phyloP scores from a whole-genome alignment of 768 basidiomycete genomes.

The Russula sp. region DNA sequence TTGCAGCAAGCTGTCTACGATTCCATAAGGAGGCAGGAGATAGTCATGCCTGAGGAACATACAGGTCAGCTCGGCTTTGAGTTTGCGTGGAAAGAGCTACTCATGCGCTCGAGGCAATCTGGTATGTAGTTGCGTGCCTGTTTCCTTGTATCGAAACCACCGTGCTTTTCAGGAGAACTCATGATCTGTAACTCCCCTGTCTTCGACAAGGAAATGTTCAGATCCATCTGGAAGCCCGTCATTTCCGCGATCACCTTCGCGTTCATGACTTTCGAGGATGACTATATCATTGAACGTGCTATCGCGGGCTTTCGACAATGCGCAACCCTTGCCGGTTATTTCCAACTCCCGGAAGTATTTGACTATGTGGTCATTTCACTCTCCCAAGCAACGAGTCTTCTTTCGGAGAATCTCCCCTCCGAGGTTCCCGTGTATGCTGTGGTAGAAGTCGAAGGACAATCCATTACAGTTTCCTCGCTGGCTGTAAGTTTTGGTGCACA shows the following conservation, averaged over 20 bases:
- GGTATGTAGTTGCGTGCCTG: slow-evolving; percentile 41
- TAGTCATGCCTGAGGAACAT: slow-evolving; percentile 97
- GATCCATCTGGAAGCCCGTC: slow-evolving; percentile 84
- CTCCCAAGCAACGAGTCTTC: slow-evolving; percentile 83
- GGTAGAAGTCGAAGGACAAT: slow-evolving; percentile 84
- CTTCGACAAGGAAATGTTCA: slow-evolving; percentile 94
- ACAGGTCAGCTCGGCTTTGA: slow-evolving; percentile 95
- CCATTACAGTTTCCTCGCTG: slow-evolving; percentile 83
- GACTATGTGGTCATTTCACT: slow-evolving; percentile 93
- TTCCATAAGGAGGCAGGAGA: slow-evolving; percentile 89
- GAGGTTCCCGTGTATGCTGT: slow-evolving; percentile 81
- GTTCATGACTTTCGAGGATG: slow-evolving; percentile 94
- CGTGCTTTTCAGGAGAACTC: slow-evolving; percentile 44
- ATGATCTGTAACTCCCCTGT: slow-evolving; percentile 71
- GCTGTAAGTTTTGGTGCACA: slow-evolving; percentile 94
- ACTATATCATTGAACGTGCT: slow-evolving; percentile 90
- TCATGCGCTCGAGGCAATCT: slow-evolving; percentile 72
- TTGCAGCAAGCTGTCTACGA: slow-evolving; percentile 83
- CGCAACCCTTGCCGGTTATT: slow-evolving; percentile 85
- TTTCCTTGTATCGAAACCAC: not conserved
- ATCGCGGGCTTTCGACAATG: slow-evolving; percentile 97
- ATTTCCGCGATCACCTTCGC: slow-evolving; percentile 95
- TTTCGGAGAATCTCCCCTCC: slow-evolving; percentile 64
- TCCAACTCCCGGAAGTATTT: slow-evolving; percentile 89
- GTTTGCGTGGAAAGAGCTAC: slow-evolving; percentile 96